Base-by-base conservation (phyloP, 2,329 filamentous ascomycete genomes). In the Aphanocladium album region DNA sequence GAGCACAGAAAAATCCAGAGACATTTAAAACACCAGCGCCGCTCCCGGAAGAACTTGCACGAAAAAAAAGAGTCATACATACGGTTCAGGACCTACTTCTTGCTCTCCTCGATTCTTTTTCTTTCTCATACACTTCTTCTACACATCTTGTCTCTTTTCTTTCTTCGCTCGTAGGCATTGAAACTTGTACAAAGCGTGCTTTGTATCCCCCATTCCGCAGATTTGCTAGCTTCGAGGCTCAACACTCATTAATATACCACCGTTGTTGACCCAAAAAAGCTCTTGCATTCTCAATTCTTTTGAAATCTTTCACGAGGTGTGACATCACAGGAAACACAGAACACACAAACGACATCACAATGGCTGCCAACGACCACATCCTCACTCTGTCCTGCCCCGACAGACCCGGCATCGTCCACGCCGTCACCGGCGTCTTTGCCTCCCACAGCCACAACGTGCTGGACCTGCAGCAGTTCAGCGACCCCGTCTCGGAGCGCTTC, bases 331-430 rank as follows among this genome's bases (percentile, higher is more conserved):
- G 37, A n/a, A 23, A n/a, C 9, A 33, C 30, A 35, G 27, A 19
- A 4, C 25, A 41, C n/a, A n/a, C n/a, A 23, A 2, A 35, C 37
- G 17, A 23, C 19, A 58, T 23, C 69, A 71, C 69, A 67, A 76
- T 79, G 76, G 70, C 76, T 14, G 14, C 49, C 62, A 65, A 81
- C 67, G 85, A 88, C 72, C 84, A 89, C 76, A 88, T 90, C 72
- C 84, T 95, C 67, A 93, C 90, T 30, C 82, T 95, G 64, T 91
- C 89, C 58, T 93, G 90, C 77, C 89, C 90, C 57, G 90, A 95
- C 78, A 89, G 89, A 77, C 84, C 90, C 27, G 90, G 90, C 72
- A 93, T 95, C 71, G 89, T 95, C 64, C 89, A 93, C 74, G 88
- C 89, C 60, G 90, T 95, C 66, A 93, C 90, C 8, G 89, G 87